Evolutionary conservation across 2,329 filamentous ascomycete genomes (phyloP).

Genomic region (Scedosporium minutisporum): DNA sequence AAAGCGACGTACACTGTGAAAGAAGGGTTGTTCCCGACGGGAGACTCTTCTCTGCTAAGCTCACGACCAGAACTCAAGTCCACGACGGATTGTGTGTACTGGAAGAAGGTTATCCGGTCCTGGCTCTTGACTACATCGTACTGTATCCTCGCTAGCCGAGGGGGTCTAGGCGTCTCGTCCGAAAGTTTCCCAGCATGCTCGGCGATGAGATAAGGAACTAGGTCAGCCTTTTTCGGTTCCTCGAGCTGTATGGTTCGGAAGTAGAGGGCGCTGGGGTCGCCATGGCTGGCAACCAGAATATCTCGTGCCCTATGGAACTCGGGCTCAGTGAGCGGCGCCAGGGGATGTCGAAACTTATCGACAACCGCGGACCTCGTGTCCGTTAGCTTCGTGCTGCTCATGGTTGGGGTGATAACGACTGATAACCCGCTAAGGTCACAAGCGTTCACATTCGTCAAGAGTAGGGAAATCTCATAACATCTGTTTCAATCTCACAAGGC

Average conservation of each 20-base stretch:
- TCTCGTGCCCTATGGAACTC: conserved; percentile 41
- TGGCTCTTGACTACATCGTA: conserved; percentile 24
- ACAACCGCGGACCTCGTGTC: conserved; percentile 6
- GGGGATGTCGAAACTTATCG: conserved; percentile 25
- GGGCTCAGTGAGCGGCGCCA: conserved; percentile 37
- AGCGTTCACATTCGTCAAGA: neutral
- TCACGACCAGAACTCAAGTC: conserved; percentile 24
- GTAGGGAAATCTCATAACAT: neutral
- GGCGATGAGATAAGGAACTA: conserved; percentile 46
- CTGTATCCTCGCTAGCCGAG: conserved; percentile 35
- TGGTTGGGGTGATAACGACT: neutral
- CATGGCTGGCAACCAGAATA: conserved; percentile 17
- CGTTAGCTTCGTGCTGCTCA: neutral
- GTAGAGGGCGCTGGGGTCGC: conserved; percentile 19
- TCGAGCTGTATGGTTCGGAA: conserved; percentile 54
- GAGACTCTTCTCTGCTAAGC: conserved; percentile 14
- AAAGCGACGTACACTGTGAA: conserved; percentile 19
- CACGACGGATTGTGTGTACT: conserved; percentile 28
- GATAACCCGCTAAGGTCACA: neutral
- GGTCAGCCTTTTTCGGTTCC: conserved; percentile 50
- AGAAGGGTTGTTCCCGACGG: conserved; percentile 23
- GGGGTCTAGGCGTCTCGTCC: conserved; percentile 29
- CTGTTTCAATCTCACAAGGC: neutral
- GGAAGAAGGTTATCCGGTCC: conserved; percentile 2
- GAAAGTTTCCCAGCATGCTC: conserved; percentile 45